Evolutionary conservation across 202 grass and related monocot species (phyloP).

Genomic region (Cymbopogon flexuosus): DNA sequence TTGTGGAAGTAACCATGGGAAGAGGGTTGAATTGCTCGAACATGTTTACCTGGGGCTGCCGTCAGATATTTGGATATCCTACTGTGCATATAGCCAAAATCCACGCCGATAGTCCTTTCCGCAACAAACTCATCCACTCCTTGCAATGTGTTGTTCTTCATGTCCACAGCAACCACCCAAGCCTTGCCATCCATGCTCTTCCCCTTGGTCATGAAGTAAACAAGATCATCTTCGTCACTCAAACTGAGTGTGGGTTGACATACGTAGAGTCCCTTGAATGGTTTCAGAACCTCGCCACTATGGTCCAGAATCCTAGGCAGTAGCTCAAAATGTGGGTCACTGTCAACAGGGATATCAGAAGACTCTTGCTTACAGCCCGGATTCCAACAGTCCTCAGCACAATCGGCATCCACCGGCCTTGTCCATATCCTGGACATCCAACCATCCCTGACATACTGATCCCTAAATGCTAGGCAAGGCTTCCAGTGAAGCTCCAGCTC

Average conservation of each 20-base stretch:
- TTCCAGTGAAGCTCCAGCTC: not conserved
- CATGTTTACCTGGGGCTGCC: not conserved
- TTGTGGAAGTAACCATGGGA: not conserved
- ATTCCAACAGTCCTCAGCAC: not conserved
- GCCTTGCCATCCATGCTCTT: not conserved
- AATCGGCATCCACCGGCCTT: not conserved
- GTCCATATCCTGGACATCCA: not conserved
- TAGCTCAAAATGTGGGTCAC: not conserved
- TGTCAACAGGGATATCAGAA: not conserved
- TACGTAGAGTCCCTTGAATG: not conserved
- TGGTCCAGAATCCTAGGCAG: not conserved
- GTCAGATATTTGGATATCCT: conserved; percentile 4
- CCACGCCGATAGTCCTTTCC: not conserved
- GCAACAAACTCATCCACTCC: not conserved
- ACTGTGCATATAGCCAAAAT: not conserved
- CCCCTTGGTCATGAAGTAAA: conserved; percentile 1
- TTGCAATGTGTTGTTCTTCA: not conserved
- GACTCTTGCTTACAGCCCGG: not conserved
- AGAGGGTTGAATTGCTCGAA: not conserved
- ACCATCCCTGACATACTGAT: not conserved
- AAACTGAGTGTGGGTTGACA: conserved; percentile 6
- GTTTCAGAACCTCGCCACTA: not conserved
- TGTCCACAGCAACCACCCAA: conserved; percentile 8
- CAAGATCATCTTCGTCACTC: not conserved
- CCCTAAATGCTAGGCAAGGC: not conserved